Evolutionary conservation across 495 filamentous ascomycete genomes (phyloP).

Genomic region (Penicillium lividum): DNA sequence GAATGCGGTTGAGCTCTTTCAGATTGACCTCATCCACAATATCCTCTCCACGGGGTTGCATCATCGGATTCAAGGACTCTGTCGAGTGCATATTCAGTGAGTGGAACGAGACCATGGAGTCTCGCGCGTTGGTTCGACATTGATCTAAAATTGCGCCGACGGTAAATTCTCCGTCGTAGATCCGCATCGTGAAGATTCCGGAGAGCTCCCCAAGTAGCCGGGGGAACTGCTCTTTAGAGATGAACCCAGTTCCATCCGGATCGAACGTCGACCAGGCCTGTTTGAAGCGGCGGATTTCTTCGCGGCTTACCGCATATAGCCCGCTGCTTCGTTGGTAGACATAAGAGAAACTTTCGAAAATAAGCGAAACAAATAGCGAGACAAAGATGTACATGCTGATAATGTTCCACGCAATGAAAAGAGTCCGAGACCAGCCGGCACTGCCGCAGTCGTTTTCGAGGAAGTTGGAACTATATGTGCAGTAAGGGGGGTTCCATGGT

Average conservation of each 20-base stretch:
- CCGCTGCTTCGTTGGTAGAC: slow-evolving; percentile 93
- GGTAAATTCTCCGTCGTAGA: slow-evolving; percentile 88
- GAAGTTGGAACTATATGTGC: slow-evolving; percentile 65
- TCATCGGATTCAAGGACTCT: slow-evolving; percentile 22
- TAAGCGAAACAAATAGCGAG: slow-evolving; percentile 95
- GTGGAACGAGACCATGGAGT: slow-evolving; percentile 32
- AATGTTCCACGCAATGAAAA: slow-evolving; percentile 98
- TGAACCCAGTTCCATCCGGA: slow-evolving; percentile 85
- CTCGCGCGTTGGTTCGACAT: slow-evolving; percentile 58
- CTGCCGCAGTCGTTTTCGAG: slow-evolving; percentile 93
- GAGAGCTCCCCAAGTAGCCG: slow-evolving; percentile 86
- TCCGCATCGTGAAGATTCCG: slow-evolving; percentile 95
- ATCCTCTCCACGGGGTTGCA: slow-evolving; percentile 36
- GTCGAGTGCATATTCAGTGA: slow-evolving; percentile 21
- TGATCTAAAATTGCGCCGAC: slow-evolving; percentile 81
- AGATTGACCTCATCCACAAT: slow-evolving; percentile 75
- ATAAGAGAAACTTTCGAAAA: slow-evolving; percentile 99
- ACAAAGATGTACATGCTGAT: slow-evolving; percentile 99
- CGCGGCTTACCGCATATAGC: slow-evolving; percentile 75
- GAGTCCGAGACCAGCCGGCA: slow-evolving; percentile 74
- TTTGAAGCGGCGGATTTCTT: slow-evolving; percentile 95
- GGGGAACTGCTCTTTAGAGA: slow-evolving; percentile 89
- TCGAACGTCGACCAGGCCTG: slow-evolving; percentile 97
- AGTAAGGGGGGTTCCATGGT: slow-evolving; percentile 74
- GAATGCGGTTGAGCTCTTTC: slow-evolving; percentile 67